These are phyloP conservation scores for Eucalyptus caleyi DNA, from an alignment of 345 rosid species.

Conservation along the genomic window DNA sequence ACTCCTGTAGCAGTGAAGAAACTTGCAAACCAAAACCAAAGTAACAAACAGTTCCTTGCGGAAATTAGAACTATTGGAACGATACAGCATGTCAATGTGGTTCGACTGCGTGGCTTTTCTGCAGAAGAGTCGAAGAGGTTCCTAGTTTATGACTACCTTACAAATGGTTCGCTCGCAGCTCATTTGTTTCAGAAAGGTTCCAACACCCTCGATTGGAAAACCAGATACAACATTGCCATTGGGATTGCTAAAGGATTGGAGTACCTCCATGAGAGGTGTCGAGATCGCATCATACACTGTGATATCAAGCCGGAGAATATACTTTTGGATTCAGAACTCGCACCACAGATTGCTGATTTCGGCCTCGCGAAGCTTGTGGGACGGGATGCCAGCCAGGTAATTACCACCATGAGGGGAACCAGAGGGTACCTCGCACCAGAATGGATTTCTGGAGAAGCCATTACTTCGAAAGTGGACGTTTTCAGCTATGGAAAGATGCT, in stretches of 20 bases:
- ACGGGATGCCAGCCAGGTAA: background rate
- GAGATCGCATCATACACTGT: background rate
- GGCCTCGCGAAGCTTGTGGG: background rate
- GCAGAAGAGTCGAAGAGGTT: slow-evolving; percentile 1
- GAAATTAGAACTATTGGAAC: slow-evolving; percentile 9
- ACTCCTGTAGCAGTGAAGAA: slow-evolving; percentile 10
- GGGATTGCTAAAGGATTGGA: slow-evolving; percentile 5
- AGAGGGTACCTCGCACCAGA: background rate
- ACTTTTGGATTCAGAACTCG: background rate
- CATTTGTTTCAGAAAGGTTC: background rate
- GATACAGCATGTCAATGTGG: slow-evolving; percentile 9
- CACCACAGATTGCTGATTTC: background rate
- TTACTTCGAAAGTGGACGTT: slow-evolving; percentile 7
- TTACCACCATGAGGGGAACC: slow-evolving; percentile 2
- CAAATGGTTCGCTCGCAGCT: slow-evolving; percentile 1
- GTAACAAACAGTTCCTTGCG: slow-evolving; percentile 4
- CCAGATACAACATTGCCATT: background rate
- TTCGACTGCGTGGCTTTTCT: slow-evolving; percentile 4
- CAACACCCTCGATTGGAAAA: background rate
- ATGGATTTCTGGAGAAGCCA: background rate
- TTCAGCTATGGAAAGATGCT: slow-evolving; percentile 14
- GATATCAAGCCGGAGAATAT: slow-evolving; percentile 6
- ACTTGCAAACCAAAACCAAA: background rate
- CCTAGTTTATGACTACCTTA: slow-evolving; percentile 7
- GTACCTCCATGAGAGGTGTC: slow-evolving; percentile 9